A percentile compares a stretch with the other conserved stretches of the same genome.
Conservation (phyloP, 768 basidiomycete genomes). For the Neoboletus subvelutipes region DNA sequence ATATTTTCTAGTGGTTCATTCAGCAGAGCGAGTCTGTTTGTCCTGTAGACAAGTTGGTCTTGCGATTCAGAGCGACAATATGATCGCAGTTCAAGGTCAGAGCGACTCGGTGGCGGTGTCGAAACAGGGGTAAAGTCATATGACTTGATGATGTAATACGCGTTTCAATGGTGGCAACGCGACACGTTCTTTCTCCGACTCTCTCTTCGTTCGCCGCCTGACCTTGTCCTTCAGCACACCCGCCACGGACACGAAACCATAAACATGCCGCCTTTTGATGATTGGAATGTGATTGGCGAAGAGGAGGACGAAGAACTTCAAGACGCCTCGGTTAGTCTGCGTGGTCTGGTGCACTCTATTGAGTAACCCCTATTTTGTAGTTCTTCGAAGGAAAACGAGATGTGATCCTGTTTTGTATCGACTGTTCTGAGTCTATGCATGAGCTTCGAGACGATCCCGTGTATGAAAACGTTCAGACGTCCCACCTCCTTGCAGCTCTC, state of each 20-base stretch:
- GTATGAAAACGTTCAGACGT: conserved; percentile 66
- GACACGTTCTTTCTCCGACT: conserved; percentile 4
- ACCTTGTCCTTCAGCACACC: not conserved
- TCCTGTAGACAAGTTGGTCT: not conserved
- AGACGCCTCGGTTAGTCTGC: conserved; percentile 52
- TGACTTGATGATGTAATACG: conserved; percentile 29
- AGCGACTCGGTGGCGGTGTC: not conserved
- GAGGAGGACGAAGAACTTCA: conserved; percentile 84
- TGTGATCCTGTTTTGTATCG: conserved; percentile 93
- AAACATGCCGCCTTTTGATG: conserved; percentile 67
- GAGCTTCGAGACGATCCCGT: conserved; percentile 61
- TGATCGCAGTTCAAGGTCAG: not conserved
- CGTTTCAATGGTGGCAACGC: conserved; percentile 5
- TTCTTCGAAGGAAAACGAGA: conserved; percentile 74
- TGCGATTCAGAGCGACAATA: not conserved
- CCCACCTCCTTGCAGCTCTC: conserved; percentile 75
- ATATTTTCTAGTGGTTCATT: not conserved
- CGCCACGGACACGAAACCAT: not conserved
- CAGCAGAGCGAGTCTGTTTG: not conserved
- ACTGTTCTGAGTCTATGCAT: conserved; percentile 91
- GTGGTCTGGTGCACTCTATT: conserved; percentile 10
- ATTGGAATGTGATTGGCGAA: conserved; percentile 78
- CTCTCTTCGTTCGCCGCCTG: not conserved
- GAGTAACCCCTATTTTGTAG: conserved; percentile 37
- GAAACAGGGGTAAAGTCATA: conserved; percentile 16